These are phyloP conservation scores for Dactylellina leptospora DNA, from an alignment of 2,329 filamentous ascomycete genomes.

Conservation along the genomic window DNA sequence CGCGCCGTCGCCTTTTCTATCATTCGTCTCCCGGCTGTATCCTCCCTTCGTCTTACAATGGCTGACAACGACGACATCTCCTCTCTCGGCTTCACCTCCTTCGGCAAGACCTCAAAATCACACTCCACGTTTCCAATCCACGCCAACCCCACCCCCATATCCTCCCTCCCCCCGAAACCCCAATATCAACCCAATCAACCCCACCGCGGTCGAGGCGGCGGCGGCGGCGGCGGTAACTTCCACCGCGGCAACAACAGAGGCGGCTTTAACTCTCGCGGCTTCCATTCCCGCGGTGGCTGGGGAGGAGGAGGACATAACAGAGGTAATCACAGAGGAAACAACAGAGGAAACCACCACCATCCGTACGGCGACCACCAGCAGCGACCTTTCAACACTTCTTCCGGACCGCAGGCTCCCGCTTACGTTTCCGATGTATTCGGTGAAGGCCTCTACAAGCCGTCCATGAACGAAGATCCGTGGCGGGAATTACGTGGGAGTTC, in stretches of 20 bases:
- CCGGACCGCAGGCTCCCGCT: not conserved
- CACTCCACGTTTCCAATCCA: slow-evolving; percentile 30
- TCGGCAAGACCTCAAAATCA: slow-evolving; percentile 37
- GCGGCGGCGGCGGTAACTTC: slow-evolving; percentile 2
- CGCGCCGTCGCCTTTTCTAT: not conserved
- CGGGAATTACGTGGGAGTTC: not conserved
- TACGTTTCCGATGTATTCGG: slow-evolving; percentile 34
- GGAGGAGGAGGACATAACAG: not conserved
- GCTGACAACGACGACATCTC: slow-evolving; percentile 36
- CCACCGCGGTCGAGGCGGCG: not conserved
- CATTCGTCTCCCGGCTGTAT: not conserved
- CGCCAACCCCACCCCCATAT: slow-evolving; percentile 21
- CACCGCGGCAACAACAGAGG: slow-evolving; percentile 6
- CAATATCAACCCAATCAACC: slow-evolving; percentile 5
- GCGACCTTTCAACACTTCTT: slow-evolving; percentile 1
- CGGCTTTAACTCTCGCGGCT: slow-evolving; percentile 5
- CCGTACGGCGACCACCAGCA: slow-evolving; percentile 28
- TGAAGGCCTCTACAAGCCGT: slow-evolving; percentile 42
- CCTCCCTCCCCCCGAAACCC: slow-evolving; percentile 23
- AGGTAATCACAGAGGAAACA: slow-evolving; percentile 2
- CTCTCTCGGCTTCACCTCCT: slow-evolving; percentile 48
- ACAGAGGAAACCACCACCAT: slow-evolving; percentile 28
- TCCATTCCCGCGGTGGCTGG: slow-evolving; percentile 11
- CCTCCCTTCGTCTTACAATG: slow-evolving; percentile 9
- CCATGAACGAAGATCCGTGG: slow-evolving; percentile 48